phyloP scores from a whole-genome alignment of 2,329 filamentous ascomycete genomes.

The Remersonia thermophila region DNA sequence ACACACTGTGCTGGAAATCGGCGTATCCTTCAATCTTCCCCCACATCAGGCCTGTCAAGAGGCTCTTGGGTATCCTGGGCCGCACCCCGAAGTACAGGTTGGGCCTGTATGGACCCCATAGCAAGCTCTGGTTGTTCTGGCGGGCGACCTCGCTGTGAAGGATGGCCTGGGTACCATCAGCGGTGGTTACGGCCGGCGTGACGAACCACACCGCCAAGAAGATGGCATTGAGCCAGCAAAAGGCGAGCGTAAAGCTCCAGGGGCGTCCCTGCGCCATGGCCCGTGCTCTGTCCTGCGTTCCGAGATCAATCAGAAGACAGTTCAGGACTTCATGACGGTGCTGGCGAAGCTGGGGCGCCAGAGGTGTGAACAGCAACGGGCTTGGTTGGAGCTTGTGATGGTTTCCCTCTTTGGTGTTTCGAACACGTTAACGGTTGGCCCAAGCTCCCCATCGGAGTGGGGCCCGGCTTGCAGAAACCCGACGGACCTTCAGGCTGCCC shows the following conservation, averaged over 20 bases:
- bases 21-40: conserved; percentile 67
- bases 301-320: not conserved
- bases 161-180: conserved; percentile 24
- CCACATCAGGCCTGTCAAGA: conserved; percentile 82
- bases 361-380: not conserved
- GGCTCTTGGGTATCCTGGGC: conserved; percentile 65
- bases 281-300: conserved; percentile 3
- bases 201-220: conserved; percentile 5
- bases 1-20: conserved; percentile 63
- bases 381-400: not conserved
- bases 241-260: conserved; percentile 19
- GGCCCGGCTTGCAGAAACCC: too few relatives aligned
- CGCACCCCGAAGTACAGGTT: conserved; percentile 90
- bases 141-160: conserved; percentile 38
- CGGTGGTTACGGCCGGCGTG: conserved; percentile 2
- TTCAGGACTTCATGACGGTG: conserved; percentile 5
- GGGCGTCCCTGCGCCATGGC: conserved; percentile 13
- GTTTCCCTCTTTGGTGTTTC: not conserved
- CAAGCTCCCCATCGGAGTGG: too few relatives aligned
- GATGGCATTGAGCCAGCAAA: conserved; percentile 16
- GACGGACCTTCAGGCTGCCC: too few relatives aligned
- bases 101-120: conserved; percentile 93
- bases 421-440: not conserved
- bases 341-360: too few relatives aligned
- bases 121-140: conserved; percentile 65